A percentile compares a stretch with the other conserved stretches of the same genome.
Conservation (phyloP, 805 yeast species). For the Suhomyces vadensis region DNA sequence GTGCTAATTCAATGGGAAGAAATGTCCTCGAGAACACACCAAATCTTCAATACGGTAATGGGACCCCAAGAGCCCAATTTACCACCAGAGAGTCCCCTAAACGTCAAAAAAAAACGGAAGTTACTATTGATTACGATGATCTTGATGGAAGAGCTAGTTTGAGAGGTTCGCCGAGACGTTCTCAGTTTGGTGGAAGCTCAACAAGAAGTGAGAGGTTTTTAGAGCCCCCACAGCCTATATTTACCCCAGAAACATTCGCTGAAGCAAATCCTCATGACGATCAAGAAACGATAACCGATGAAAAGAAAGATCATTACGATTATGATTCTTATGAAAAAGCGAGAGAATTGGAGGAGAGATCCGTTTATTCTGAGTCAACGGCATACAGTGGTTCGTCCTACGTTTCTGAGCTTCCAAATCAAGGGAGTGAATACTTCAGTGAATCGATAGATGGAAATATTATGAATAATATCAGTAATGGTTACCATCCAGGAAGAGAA, state of each 20-base stretch:
- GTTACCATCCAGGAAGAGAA: slow-evolving; percentile 60
- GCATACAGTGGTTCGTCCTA: slow-evolving; percentile 36
- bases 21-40: slow-evolving; percentile 29
- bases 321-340: slow-evolving; percentile 40
- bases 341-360: slow-evolving; percentile 32
- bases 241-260: slow-evolving; percentile 61
- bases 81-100: slow-evolving; percentile 74
- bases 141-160: slow-evolving; percentile 27
- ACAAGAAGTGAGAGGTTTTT: slow-evolving; percentile 50
- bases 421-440: slow-evolving; percentile 41
- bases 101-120: slow-evolving; percentile 51
- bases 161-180: slow-evolving; percentile 39
- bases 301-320: slow-evolving; percentile 27
- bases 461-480: slow-evolving; percentile 44
- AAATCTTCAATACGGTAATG: slow-evolving; percentile 19
- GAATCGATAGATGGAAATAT: slow-evolving; percentile 48
- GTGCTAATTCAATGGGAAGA: slow-evolving; percentile 19
- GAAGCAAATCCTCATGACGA: slow-evolving; percentile 48
- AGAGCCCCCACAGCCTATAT: slow-evolving; percentile 67
- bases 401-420: slow-evolving; percentile 15
- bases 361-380: slow-evolving; percentile 37
- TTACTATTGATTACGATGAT: slow-evolving; percentile 38
- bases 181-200: slow-evolving; percentile 31
- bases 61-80: slow-evolving; percentile 62
- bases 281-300: slow-evolving; percentile 35